Conservation (phyloP, 441 rosid genomes). For the Populus hybrid region DNA sequence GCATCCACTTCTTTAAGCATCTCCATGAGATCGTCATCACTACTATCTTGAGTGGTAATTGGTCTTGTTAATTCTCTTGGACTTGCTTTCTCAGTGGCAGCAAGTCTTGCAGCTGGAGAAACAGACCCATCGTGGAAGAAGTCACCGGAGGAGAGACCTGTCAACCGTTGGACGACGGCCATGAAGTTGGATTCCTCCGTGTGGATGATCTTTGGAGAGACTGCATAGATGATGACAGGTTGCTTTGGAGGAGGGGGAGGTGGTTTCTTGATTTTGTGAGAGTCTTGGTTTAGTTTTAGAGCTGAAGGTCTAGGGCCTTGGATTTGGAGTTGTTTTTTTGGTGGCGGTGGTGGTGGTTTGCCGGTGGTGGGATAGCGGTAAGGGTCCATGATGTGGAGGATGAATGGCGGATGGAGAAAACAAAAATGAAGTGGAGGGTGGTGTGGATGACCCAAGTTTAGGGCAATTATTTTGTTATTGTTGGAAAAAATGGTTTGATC, state of each 20-base stretch:
- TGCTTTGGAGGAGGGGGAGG: constrained; percentile 41
- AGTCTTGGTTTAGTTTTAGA: constrained; percentile 53
- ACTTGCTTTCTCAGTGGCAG: constrained; percentile 63
- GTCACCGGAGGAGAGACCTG: constrained; percentile 57
- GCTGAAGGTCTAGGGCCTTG: constrained; percentile 77
- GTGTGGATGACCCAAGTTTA: not conserved
- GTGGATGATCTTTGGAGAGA: constrained; percentile 66
- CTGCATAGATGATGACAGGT: constrained; percentile 78
- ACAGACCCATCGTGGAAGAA: constrained; percentile 46
- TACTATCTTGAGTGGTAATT: not conserved
- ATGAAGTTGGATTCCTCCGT: constrained; percentile 62
- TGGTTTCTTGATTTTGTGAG: constrained; percentile 69
- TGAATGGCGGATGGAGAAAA: not conserved
- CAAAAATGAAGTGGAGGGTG: not conserved
- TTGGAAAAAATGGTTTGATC: not conserved
- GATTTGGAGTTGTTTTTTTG: constrained; percentile 46
- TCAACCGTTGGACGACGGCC: constrained; percentile 72
- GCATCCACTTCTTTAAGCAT: constrained; percentile 31
- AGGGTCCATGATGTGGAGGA: constrained; percentile 10
- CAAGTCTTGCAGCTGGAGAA: constrained; percentile 82
- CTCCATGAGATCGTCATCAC: constrained; percentile 12
- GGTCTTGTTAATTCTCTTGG: constrained; percentile 25
- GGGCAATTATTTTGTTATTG: not conserved
- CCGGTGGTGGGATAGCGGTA: not conserved
- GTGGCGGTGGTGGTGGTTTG: constrained; percentile 5